phyloP scores from a whole-genome alignment of 148 eudicot species.

The Rhododendron henanense region DNA sequence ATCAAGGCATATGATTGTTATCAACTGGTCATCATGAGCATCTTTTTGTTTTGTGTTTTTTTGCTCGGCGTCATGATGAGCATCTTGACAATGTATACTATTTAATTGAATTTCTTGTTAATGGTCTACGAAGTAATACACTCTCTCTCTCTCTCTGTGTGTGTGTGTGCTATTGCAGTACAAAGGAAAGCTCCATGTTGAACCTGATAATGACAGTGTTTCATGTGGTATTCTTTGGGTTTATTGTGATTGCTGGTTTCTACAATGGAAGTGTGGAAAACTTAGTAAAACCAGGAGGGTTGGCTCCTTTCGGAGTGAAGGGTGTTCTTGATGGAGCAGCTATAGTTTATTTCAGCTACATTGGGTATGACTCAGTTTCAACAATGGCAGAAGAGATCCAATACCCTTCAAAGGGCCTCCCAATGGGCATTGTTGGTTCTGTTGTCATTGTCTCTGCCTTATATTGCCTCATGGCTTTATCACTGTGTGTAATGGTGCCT shows the following conservation, averaged over 20 bases:
- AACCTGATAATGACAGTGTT: constrained; percentile 65
- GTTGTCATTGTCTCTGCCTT: constrained; percentile 58
- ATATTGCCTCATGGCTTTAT: constrained; percentile 70
- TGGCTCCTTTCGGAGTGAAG: constrained; percentile 66
- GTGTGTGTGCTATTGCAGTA: constrained; percentile 51
- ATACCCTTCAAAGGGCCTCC: constrained; percentile 62
- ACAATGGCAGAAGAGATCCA: constrained; percentile 88
- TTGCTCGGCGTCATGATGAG: neutral
- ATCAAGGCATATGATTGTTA: neutral
- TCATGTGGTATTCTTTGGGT: constrained; percentile 66
- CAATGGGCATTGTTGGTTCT: constrained; percentile 80
- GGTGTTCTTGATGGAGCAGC: constrained; percentile 88
- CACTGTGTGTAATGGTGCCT: constrained; percentile 72
- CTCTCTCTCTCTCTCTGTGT: neutral
- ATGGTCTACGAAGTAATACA: too few relatives aligned
- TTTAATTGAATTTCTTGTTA: too few relatives aligned
- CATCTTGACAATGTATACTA: neutral
- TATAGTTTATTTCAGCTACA: constrained; percentile 70
- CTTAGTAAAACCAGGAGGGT: constrained; percentile 57
- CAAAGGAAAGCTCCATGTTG: constrained; percentile 68
- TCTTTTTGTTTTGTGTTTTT: neutral
- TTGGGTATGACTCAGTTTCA: constrained; percentile 86
- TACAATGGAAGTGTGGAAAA: constrained; percentile 53
- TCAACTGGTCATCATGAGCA: neutral
- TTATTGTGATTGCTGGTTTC: constrained; percentile 62